Conservation (phyloP, 805 yeast species). For the Yarrowia yakushimensis region DNA sequence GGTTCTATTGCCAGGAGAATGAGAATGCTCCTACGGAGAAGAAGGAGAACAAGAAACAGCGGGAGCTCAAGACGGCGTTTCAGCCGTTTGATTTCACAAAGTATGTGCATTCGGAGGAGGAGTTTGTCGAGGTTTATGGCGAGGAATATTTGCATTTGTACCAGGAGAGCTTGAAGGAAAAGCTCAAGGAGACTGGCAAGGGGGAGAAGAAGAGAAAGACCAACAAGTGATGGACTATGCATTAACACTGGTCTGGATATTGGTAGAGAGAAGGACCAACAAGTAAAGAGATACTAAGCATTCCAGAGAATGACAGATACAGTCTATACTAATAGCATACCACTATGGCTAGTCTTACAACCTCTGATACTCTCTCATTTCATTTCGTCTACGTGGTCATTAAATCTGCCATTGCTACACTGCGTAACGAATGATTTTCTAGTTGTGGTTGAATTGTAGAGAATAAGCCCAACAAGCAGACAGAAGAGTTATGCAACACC, state of each 20-base stretch:
- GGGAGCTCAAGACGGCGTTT: slow-evolving; percentile 49
- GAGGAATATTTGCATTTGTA: slow-evolving; percentile 35
- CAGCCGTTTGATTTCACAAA: slow-evolving; percentile 53
- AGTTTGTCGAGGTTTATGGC: slow-evolving; percentile 54
- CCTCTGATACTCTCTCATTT: too few species aligned
- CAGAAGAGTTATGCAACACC: neutral
- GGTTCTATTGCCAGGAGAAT: slow-evolving; percentile 83
- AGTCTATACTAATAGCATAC: too few species aligned
- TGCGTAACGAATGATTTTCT: too few species aligned
- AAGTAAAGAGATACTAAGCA: too few species aligned
- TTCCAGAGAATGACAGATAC: too few species aligned
- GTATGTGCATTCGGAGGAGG: slow-evolving; percentile 47
- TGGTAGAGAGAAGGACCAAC: too few species aligned
- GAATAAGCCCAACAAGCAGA: neutral
- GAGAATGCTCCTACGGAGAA: slow-evolving; percentile 80
- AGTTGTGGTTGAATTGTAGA: too few species aligned
- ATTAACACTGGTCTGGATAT: too few species aligned
- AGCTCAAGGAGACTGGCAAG: slow-evolving; percentile 14
- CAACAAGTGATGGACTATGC: neutral
- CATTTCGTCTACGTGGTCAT: too few species aligned
- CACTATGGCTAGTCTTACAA: too few species aligned
- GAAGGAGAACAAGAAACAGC: slow-evolving; percentile 51
- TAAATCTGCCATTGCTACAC: too few species aligned
- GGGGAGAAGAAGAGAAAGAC: slow-evolving; percentile 21
- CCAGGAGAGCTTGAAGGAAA: slow-evolving; percentile 18